Evolutionary conservation across 176 grass and related monocot genomes (phyloP), one percentile per base, ranked within the genome.

Genomic region (Ensete ventricosum): DNA sequence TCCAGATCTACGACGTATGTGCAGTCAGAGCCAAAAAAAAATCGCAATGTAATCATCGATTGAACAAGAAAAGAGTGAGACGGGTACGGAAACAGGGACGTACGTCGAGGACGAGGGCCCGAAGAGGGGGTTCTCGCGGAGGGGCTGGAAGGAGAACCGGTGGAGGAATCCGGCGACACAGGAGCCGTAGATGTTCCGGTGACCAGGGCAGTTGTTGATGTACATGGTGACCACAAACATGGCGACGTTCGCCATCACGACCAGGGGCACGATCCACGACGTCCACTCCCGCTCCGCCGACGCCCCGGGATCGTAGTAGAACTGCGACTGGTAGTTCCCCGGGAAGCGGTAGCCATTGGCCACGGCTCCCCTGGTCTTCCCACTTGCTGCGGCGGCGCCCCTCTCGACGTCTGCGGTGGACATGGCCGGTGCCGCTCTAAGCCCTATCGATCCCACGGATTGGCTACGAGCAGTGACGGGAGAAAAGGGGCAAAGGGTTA

Each of bases 81-180:
- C 34, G 20, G 24, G 24, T 11, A 20, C 8, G 7, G 43, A 11
- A 77, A 52, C 34, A 27, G 48, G 14, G 9, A 55, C 82, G 83
- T 83, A 98, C 95, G 90, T 87, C 7, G 82, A 77, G 55, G 95
- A 89, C n/a, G 95, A 98, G 20, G 95, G 90, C 0, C 95, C 95
- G 75, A 98, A 82, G 66, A 98, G 82, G 34, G 90, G 95, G 75
- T 98, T 98, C 84, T 98, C 67, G 67, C 75, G 78, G 53, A 98
- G 84, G 27, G 94, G 90, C 80, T 98, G 88, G 88, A 98, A 98
- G 7, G 90, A 67, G 52, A 98, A 84, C 23, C 90, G 88, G 50
- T 53, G 80, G 80, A 98, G 81, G 75, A 93, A 87, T 0, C 81
- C 78, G 20, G 90, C 95, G 82, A 98, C 86, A 79, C 95, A 98